These are phyloP conservation scores for Neonectria faginata DNA, from an alignment of 2,329 filamentous ascomycete genomes.

Conservation along the genomic window DNA sequence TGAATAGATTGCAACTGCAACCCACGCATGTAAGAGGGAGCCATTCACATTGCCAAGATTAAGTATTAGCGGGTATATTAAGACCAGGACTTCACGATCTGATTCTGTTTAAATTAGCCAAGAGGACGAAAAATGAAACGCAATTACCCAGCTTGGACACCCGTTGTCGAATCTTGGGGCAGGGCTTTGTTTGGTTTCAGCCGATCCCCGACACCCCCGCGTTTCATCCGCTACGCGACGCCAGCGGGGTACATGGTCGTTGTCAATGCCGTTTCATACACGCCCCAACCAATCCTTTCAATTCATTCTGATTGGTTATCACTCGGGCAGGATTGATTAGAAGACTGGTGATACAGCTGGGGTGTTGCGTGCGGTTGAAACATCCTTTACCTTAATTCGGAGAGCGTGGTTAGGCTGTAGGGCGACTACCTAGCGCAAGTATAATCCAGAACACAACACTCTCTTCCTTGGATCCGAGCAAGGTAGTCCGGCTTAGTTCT, in stretches of 20 bases:
- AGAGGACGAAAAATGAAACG: not conserved
- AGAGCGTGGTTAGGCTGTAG: not conserved
- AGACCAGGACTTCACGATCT: not conserved
- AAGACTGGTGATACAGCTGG: not conserved
- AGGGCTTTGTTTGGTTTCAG: not conserved
- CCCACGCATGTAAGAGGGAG: not conserved
- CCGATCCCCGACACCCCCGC: not conserved
- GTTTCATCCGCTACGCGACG: not conserved
- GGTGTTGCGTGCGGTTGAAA: not conserved
- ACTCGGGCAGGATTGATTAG: not conserved
- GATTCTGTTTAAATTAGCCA: not conserved
- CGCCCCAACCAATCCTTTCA: not conserved
- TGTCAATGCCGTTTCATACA: conserved; percentile 6
- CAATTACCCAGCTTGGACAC: not conserved
- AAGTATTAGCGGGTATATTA: not conserved
- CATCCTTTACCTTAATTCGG: not conserved
- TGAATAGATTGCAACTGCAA: not conserved
- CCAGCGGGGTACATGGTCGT: not conserved
- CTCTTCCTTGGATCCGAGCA: too few species aligned
- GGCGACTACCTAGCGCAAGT: too few species aligned
- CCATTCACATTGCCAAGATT: not conserved
- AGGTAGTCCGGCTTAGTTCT: not conserved
- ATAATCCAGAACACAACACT: too few species aligned
- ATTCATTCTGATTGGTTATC: not conserved
- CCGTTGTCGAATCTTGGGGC: not conserved